Evolutionary conservation across 2,329 filamentous ascomycete genomes (phyloP).

Genomic region (Colletotrichum eremochloae): DNA sequence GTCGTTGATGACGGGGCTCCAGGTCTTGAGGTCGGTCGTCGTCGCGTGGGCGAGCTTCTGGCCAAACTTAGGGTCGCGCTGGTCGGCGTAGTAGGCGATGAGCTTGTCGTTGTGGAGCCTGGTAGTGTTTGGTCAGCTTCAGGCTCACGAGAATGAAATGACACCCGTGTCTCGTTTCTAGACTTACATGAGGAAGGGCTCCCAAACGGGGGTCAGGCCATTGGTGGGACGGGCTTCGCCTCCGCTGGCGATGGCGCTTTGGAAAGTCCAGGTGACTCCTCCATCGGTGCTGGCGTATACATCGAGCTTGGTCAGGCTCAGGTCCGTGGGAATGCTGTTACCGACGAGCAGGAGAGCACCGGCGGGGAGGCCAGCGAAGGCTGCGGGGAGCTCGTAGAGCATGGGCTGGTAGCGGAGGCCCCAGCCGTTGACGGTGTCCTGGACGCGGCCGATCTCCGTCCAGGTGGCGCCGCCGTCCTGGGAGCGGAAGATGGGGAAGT

Average conservation of each 20-base stretch:
- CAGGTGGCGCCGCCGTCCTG: constrained; percentile 69
- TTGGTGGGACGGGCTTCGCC: constrained; percentile 73
- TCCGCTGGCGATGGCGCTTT: constrained; percentile 74
- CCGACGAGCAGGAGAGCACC: constrained; percentile 76
- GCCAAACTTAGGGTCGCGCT: constrained; percentile 74
- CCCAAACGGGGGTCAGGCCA: constrained; percentile 78
- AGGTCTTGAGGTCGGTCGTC: constrained; percentile 69
- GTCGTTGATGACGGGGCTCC: constrained; percentile 69
- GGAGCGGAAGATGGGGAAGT: constrained; percentile 68
- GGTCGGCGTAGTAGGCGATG: constrained; percentile 79
- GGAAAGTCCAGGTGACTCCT: constrained; percentile 75
- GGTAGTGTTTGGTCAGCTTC: constrained; percentile 1
- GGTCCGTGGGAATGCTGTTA: constrained; percentile 70
- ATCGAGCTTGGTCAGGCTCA: constrained; percentile 76
- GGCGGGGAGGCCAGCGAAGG: constrained; percentile 68
- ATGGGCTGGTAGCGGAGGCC: constrained; percentile 79
- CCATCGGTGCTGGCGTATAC: constrained; percentile 74
- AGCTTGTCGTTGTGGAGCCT: constrained; percentile 69
- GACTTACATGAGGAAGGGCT: constrained; percentile 71
- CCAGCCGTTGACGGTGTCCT: constrained; percentile 73
- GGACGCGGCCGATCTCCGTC: constrained; percentile 72
- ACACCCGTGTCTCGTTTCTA: not conserved
- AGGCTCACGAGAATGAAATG: not conserved
- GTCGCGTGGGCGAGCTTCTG: constrained; percentile 78
- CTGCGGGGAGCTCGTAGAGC: constrained; percentile 72